Evolutionary conservation across 495 filamentous ascomycete genomes (phyloP), one percentile per base, ranked within the genome.

Genomic region (Penicillium lividum): DNA sequence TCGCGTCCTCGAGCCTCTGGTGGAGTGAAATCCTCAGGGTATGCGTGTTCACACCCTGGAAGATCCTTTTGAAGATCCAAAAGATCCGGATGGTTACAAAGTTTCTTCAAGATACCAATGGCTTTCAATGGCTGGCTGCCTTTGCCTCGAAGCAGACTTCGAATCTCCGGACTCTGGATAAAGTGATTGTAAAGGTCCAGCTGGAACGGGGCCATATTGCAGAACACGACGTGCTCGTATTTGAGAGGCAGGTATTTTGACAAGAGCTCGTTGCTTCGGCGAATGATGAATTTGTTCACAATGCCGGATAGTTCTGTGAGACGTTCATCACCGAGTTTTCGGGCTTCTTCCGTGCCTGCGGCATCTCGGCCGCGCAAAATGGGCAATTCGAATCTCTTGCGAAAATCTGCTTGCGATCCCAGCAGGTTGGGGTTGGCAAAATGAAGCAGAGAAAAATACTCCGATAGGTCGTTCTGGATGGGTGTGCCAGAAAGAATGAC

Each of bases 211-310:
- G 93, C 88, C 33, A 97, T 82, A 65, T 95, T 96, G 80, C 94
- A 99, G 78, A 99, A 99, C n/a, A 99, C 95, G 30, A 99, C 94
- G 73, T 99, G 94, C 67, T 99, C 94, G 75, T 99, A 99, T 75
- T 99, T 99, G 75, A 98, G 85, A 3, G 94, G 95, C 48, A 99
- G 82, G 73, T 99, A 99, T 69, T 99, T 98, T 40, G 93, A 96
- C 18, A 99, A 77, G 53, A 99, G 93, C 68, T 99, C 94, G 80
- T 99, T 99, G 0, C 93, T 98, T 29, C 94, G 86, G 44, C 94
- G 90, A 68, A 99, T 99, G 72, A 99, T 97, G 78, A 98, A 99
- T 65, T 96, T 97, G 77, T 98, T 97, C 63, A 99, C 94, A 34
- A 95, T 77, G 7, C 77, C 77, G 0, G 94, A 85, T 25, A 99